Base-by-base conservation (phyloP, 768 basidiomycete genomes). In the Kwoniella sp. region DNA sequence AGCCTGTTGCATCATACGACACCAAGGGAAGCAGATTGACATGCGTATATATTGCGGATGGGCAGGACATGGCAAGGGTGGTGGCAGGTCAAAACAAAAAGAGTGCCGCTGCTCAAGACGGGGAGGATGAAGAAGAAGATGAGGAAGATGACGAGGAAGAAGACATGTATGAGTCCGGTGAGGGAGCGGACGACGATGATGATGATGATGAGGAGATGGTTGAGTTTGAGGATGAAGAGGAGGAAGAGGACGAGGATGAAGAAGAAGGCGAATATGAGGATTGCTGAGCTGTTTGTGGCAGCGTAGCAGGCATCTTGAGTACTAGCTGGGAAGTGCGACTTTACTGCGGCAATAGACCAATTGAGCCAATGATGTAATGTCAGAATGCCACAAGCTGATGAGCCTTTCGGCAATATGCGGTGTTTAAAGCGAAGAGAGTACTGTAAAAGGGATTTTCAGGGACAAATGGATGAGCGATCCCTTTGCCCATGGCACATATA, bases 21-120 rank as follows among this genome's bases (percentile, higher is more conserved):
- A 88, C 91, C 4, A 91, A 91, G 69, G 90, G 90, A 9, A 91
- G 87, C 30, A 84, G 94, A 26, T 77, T 97, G 75, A 95, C 91
- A 8, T 93, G 92, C 63, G 71, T 81, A 8, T 71, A 74, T 17
- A 70, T 79, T 21, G 79, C 81, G 15, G 77, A 79, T 51, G 74
- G 77, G 26, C 65, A 64, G 64, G 44, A 60, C 40, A 30, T 54
- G 33, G 64, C 52, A 6, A 61, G 54, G 46, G 58, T 47, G 64
- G 73, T 86, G 29, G 81, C 86, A 21, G 70, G 87, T 13, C 86
- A 86, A 86, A 87, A 55, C 85, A 47, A 26, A n/a, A 55, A 40
- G 85, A 44, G 40, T 19, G 71, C 64, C 22, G 63, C 25, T 55
- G 57, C 70, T 79, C 52, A 83, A 83, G 71, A 67, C 1, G 78